These are phyloP conservation scores for Excoecaria agallocha DNA, from an alignment of 345 rosid genomes.

Conservation along the genomic window DNA sequence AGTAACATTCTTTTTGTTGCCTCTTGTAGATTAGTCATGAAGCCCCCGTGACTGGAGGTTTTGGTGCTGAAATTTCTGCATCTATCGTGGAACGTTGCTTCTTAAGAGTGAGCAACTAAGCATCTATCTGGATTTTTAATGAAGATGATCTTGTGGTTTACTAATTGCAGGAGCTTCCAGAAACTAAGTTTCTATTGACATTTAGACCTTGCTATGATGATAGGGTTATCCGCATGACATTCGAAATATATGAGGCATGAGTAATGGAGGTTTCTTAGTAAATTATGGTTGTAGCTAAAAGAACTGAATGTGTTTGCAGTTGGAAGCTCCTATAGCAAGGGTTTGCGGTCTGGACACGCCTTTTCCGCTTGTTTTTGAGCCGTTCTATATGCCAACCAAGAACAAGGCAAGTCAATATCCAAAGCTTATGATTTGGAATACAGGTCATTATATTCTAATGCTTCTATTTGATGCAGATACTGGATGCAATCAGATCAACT, in stretches of 20 bases:
- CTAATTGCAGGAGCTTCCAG: neutral
- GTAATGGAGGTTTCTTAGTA: neutral
- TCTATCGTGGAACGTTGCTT: conserved; percentile 77
- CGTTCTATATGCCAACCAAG: conserved; percentile 85
- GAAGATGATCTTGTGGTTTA: neutral
- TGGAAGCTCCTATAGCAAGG: conserved; percentile 84
- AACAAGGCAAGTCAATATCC: conserved; percentile 47
- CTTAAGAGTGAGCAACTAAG: conserved; percentile 54
- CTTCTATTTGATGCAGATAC: conserved; percentile 46
- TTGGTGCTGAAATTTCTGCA: conserved; percentile 88
- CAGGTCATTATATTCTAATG: neutral
- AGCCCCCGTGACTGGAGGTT: conserved; percentile 91
- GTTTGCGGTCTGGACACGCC: conserved; percentile 93
- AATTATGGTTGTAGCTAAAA: neutral
- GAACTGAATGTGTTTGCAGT: conserved; percentile 42
- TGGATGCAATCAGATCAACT: conserved; percentile 78
- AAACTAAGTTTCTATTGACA: neutral
- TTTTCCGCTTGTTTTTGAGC: conserved; percentile 88
- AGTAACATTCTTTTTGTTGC: conserved; percentile 5
- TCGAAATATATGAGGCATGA: neutral
- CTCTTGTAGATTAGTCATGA: conserved; percentile 77
- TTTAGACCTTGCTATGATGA: neutral
- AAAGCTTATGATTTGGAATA: neutral
- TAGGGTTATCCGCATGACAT: neutral
- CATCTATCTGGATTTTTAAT: neutral